These are phyloP conservation scores for Calonectria henricotiae DNA, from an alignment of 2,329 filamentous ascomycete species.

Conservation along the genomic window DNA sequence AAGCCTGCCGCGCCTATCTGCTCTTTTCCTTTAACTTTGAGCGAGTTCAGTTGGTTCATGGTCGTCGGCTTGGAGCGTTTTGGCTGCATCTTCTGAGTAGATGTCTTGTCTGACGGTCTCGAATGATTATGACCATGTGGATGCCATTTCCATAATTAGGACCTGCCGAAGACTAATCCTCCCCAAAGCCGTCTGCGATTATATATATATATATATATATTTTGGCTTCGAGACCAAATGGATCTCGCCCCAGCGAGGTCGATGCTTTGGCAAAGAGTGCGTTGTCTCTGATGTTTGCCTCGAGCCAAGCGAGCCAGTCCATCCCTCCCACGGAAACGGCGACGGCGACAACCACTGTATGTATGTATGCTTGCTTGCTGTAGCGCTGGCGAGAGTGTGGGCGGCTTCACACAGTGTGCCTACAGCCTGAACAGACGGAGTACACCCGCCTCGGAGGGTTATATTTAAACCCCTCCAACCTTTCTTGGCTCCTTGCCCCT, in stretches of 20 bases:
- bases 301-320: not conserved
- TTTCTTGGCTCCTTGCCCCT: constrained; percentile 34
- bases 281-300: constrained; percentile 1
- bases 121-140: constrained; percentile 25
- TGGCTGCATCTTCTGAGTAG: not conserved
- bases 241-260: not conserved
- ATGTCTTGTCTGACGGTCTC: constrained; percentile 25
- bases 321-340: not conserved
- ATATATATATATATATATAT: too few species aligned
- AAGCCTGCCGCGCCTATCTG: not conserved
- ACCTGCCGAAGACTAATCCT: constrained; percentile 18
- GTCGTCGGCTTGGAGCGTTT: constrained; percentile 10
- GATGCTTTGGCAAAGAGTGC: constrained; percentile 1
- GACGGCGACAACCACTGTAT: not conserved
- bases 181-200: constrained; percentile 11
- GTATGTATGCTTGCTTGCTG: not conserved
- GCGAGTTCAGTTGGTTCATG: constrained; percentile 8
- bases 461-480: constrained; percentile 52
- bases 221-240: not conserved
- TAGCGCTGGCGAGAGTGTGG: constrained; percentile 8
- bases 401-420: constrained; percentile 45
- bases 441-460: constrained; percentile 46
- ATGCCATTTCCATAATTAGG: constrained; percentile 32
- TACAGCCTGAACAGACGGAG: constrained; percentile 31
- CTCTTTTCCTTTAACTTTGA: not conserved